Conservation (phyloP, 2,329 filamentous ascomycete species). For the Drechslerella dactyloides region DNA sequence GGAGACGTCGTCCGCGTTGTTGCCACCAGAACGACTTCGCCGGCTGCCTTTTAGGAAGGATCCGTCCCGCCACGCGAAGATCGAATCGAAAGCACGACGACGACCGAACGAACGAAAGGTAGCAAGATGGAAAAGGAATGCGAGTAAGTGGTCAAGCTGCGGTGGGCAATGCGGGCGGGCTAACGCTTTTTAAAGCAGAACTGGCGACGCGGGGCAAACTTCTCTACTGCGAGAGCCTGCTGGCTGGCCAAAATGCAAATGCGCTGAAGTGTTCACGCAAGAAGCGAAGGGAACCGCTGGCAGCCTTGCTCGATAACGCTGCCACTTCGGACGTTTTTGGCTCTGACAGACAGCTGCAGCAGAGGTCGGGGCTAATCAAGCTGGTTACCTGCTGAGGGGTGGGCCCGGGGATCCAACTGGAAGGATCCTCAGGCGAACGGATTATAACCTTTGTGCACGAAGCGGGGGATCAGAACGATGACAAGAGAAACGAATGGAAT, state of each 20-base stretch:
- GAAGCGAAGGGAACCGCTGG: background rate
- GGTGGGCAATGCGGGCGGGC: background rate
- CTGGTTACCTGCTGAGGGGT: too few relatives aligned
- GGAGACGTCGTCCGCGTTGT: background rate
- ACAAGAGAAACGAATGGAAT: background rate
- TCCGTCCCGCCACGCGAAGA: conserved; percentile 2
- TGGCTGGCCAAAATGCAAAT: too few relatives aligned
- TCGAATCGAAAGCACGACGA: background rate
- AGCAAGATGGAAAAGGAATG: too few relatives aligned
- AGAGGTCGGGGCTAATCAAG: too few relatives aligned
- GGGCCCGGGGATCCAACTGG: background rate
- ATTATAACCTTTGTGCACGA: background rate
- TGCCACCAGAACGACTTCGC: too few relatives aligned
- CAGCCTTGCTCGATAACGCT: background rate
- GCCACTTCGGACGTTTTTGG: too few relatives aligned
- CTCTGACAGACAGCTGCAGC: too few relatives aligned
- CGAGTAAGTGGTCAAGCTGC: too few relatives aligned
- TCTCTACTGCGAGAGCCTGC: background rate
- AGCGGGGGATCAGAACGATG: background rate
- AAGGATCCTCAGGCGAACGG: conserved; percentile 1
- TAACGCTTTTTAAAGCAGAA: conserved; percentile 1
- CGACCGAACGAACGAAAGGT: background rate
- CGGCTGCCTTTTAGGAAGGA: background rate
- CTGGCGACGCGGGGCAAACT: background rate
- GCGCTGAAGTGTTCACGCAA: background rate